Evolutionary conservation across 257 asterid genomes (phyloP).

Genomic region (Solanum arcanum): DNA sequence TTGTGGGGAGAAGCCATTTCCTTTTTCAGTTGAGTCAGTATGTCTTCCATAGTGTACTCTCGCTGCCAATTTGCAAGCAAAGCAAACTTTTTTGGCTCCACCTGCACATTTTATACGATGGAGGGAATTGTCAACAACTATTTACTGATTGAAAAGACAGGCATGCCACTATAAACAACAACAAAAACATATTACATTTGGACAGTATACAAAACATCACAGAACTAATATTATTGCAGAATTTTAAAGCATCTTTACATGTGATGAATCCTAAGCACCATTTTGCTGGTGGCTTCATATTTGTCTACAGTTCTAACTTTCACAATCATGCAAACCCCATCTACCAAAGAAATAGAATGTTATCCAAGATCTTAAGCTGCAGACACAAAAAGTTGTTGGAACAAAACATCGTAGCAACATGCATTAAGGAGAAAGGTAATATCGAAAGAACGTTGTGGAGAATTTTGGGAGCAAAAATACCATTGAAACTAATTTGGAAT

Average conservation of each 20-base stretch:
- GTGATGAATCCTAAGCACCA: background rate
- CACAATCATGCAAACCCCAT: background rate
- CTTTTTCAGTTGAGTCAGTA: slow-evolving; percentile 49
- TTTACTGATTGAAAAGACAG: background rate
- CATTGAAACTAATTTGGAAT: background rate
- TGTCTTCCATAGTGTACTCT: slow-evolving; percentile 67
- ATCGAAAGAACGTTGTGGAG: background rate
- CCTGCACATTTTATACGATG: slow-evolving; percentile 22
- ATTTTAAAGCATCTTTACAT: background rate
- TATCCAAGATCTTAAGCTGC: background rate
- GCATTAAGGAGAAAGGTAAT: background rate
- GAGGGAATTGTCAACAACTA: background rate
- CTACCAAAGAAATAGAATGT: background rate
- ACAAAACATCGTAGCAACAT: background rate
- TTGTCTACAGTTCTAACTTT: background rate
- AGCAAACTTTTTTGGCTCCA: slow-evolving; percentile 63
- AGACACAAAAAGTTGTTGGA: background rate
- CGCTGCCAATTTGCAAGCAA: slow-evolving; percentile 73
- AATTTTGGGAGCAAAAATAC: background rate
- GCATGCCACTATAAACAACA: background rate
- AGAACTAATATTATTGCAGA: background rate
- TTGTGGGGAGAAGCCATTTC: slow-evolving; percentile 59
- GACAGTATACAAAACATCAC: background rate
- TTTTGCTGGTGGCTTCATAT: background rate
- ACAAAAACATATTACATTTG: background rate